Base-by-base conservation (phyloP, 2,329 filamentous ascomycete genomes). In the Aspergillus thermomutatus region DNA sequence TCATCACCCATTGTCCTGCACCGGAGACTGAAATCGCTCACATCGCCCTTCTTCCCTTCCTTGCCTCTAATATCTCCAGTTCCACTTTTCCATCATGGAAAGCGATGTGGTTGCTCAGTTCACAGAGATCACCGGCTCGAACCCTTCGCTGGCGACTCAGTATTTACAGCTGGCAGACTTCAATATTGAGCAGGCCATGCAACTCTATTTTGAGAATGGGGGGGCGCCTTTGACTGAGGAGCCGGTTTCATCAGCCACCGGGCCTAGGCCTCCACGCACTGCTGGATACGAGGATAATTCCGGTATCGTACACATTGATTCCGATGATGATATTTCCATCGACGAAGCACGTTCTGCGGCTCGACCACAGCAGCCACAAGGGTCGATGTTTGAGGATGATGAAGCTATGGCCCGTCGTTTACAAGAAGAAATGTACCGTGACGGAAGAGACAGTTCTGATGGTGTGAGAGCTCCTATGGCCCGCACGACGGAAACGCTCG, bases 321-420 rank as follows among this genome's bases (percentile, higher is more conserved):
- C 89, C 19, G 90, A 93, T 65, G 87, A 90, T 55, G 88, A 90
- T 37, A 83, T 79, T 63, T 72, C 79, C 37, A 81, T 83, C 11
- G 69, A 70, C 34, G 63, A 64, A 58, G 48, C 64, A 53, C 62
- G 61, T 60, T 61, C 63, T 49, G 63, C 72, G 26, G 68, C 67
- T n/a, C 62, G 60, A 45, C 57, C 58, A 59, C 65, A 25, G 54
- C 75, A 81, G 41, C 76, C 76, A 9, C 54, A 61, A 46, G 76
- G 74, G 31, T 75, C 73, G 80, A 86, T 67, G 53, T 85, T 89
- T 63, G 92, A 97, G 61, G 92, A 96, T 67, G 94, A 99, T 68
- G 92, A 91, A 52, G 92, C 90, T 46, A 93, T 97, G 87, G 94
- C 94, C 6, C 86, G 92, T 72, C 85, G 90, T 56, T 75, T 99